phyloP scores from a whole-genome alignment of 2,329 filamentous ascomycete genomes.

The Stenocarpella maydis region DNA sequence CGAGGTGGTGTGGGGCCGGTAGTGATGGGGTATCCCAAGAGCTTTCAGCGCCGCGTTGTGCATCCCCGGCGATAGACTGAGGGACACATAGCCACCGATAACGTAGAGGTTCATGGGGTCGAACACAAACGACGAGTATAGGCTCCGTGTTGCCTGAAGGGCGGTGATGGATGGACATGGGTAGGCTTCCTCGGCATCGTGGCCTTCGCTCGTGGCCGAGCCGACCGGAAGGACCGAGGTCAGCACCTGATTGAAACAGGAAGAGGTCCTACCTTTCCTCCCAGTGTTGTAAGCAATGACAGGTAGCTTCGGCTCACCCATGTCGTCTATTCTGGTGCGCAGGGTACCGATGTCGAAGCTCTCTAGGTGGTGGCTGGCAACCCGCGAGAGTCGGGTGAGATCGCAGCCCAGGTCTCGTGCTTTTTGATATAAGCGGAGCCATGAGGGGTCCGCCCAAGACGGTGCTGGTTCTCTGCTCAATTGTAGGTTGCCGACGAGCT shows the following conservation, averaged over 20 bases:
- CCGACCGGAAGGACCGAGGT: conserved; percentile 64
- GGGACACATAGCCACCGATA: conserved; percentile 75
- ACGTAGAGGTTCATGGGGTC: conserved; percentile 78
- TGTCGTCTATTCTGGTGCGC: conserved; percentile 55
- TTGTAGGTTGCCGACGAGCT: conserved; percentile 67
- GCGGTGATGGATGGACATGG: conserved; percentile 61
- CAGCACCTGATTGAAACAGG: conserved; percentile 71
- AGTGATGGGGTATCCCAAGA: conserved; percentile 74
- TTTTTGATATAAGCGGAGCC: conserved; percentile 64
- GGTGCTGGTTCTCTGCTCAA: conserved; percentile 49
- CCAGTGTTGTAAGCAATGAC: conserved; percentile 73
- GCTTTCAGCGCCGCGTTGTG: conserved; percentile 74
- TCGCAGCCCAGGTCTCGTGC: conserved; percentile 67
- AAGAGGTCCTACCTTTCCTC: conserved; percentile 67
- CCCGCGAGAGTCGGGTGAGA: conserved; percentile 67
- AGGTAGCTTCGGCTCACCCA: conserved; percentile 56
- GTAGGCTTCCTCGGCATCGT: conserved; percentile 36
- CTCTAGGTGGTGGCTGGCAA: conserved; percentile 64
- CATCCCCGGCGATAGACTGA: conserved; percentile 81
- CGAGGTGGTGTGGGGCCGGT: conserved; percentile 69
- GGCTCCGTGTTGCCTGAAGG: conserved; percentile 67
- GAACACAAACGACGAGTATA: conserved; percentile 72
- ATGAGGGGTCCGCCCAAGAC: conserved; percentile 65
- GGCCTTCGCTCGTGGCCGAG: conserved; percentile 36
- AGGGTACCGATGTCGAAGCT: conserved; percentile 68